phyloP scores from a whole-genome alignment of 2,329 filamentous ascomycete species.

The Fusarium sp. region DNA sequence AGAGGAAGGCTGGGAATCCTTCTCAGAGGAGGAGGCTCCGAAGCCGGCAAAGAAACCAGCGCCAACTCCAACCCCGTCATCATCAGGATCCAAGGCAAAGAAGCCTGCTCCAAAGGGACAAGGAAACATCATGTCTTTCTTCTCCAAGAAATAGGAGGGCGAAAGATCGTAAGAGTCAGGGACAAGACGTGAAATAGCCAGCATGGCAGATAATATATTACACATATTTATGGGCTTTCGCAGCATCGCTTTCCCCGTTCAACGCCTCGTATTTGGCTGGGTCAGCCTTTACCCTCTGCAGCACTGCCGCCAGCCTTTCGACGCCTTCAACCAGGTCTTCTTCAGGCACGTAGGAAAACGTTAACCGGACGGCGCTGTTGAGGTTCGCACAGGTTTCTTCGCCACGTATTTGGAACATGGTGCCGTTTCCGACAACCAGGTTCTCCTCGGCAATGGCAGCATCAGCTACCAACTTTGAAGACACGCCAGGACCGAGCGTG shows the following conservation, averaged over 20 bases:
- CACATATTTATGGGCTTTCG: constrained; percentile 43
- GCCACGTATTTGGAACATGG: constrained; percentile 75
- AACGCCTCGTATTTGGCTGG: constrained; percentile 42
- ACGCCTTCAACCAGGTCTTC: constrained; percentile 75
- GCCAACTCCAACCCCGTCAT: constrained; percentile 54
- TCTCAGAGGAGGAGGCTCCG: constrained; percentile 86
- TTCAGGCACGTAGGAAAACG: constrained; percentile 79
- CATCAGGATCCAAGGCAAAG: constrained; percentile 63
- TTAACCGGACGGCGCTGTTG: constrained; percentile 71
- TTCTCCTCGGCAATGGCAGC: constrained; percentile 72
- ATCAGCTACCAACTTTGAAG: constrained; percentile 67
- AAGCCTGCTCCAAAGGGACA: constrained; percentile 72
- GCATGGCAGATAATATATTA: constrained; percentile 2
- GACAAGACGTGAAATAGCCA: not conserved
- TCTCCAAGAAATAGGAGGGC: constrained; percentile 76
- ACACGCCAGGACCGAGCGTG: constrained; percentile 63
- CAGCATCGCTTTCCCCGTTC: constrained; percentile 26
- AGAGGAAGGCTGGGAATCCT: constrained; percentile 89
- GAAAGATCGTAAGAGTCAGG: not conserved
- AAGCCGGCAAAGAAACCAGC: constrained; percentile 66
- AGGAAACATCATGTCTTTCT: constrained; percentile 93
- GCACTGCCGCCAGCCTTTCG: constrained; percentile 66
- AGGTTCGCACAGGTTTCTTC: constrained; percentile 68
- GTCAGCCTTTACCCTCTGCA: constrained; percentile 49
- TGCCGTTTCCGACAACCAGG: constrained; percentile 75